A percentile compares a stretch with the other conserved stretches of the same genome.
These are phyloP conservation scores for Hemileccinum impolitum DNA, from an alignment of 768 basidiomycete species.

Conservation along the genomic window DNA sequence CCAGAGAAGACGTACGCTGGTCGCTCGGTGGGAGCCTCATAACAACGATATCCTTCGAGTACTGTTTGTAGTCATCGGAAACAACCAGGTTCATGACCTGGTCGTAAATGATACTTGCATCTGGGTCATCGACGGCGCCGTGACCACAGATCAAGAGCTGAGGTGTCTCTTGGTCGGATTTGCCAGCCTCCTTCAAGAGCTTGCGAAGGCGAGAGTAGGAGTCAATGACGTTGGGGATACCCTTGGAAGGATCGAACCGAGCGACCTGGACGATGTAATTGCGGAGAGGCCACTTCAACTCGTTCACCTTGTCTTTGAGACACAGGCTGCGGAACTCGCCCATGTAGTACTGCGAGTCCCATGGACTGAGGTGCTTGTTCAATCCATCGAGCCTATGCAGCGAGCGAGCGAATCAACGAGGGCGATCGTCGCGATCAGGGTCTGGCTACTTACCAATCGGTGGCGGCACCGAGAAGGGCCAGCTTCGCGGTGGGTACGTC, in stretches of 20 bases:
- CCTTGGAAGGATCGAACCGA: constrained; percentile 89
- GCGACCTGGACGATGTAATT: constrained; percentile 90
- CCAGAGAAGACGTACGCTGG: constrained; percentile 52
- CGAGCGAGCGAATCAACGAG: constrained; percentile 1
- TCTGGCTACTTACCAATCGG: constrained; percentile 64
- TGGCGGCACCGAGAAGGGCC: constrained; percentile 75
- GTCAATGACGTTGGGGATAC: constrained; percentile 81
- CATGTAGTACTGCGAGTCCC: constrained; percentile 89
- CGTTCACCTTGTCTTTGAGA: constrained; percentile 74
- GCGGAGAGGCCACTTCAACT: constrained; percentile 74
- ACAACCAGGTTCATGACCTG: constrained; percentile 62
- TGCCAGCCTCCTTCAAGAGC: constrained; percentile 47
- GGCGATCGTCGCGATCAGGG: constrained; percentile 6
- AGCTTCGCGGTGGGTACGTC: constrained; percentile 74
- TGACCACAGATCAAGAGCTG: constrained; percentile 86
- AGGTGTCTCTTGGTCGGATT: constrained; percentile 52
- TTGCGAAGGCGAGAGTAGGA: constrained; percentile 83
- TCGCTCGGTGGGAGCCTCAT: constrained; percentile 83
- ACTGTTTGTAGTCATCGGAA: constrained; percentile 49
- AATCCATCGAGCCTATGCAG: constrained; percentile 78
- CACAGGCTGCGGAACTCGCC: constrained; percentile 81
- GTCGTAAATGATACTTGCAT: constrained; percentile 90
- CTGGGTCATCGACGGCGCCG: constrained; percentile 92
- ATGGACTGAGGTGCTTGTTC: constrained; percentile 80
- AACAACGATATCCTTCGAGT: constrained; percentile 64